Evolutionary conservation across 2,329 filamentous ascomycete species (phyloP).

Genomic region (Teratosphaeria epicoccoides): DNA sequence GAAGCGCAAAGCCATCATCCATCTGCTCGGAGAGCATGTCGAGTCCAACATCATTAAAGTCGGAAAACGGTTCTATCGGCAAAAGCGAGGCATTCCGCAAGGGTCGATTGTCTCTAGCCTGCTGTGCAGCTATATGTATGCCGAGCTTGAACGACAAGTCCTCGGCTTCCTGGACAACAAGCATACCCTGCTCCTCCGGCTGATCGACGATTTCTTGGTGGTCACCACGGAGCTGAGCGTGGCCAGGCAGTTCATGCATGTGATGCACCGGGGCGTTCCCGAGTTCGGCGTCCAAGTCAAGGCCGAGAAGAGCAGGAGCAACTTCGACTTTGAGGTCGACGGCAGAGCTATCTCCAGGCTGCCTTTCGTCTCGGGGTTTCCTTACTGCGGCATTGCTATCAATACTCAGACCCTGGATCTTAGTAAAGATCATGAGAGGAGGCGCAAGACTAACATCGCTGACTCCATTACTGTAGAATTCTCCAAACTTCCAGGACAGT

Average conservation of each 20-base stretch:
- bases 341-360: slow-evolving; percentile 41
- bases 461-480: slow-evolving; percentile 73
- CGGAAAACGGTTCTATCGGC: slow-evolving; percentile 77
- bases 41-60: slow-evolving; percentile 75
- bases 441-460: slow-evolving; percentile 43
- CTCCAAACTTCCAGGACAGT: slow-evolving; percentile 59
- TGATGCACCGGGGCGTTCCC: slow-evolving; percentile 69
- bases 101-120: slow-evolving; percentile 79
- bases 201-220: slow-evolving; percentile 89
- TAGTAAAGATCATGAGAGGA: slow-evolving; percentile 52
- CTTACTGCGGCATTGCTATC: slow-evolving; percentile 78
- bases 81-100: slow-evolving; percentile 83
- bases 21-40: slow-evolving; percentile 71
- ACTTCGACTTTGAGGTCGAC: slow-evolving; percentile 59
- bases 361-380: slow-evolving; percentile 48
- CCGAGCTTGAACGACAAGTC: slow-evolving; percentile 62
- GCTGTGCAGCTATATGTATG: slow-evolving; percentile 94
- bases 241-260: slow-evolving; percentile 60
- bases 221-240: slow-evolving; percentile 61
- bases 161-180: slow-evolving; percentile 53
- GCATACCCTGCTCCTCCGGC: slow-evolving; percentile 58
- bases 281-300: slow-evolving; percentile 74
- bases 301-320: slow-evolving; percentile 67
- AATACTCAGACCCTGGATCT: slow-evolving; percentile 66
- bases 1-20: slow-evolving; percentile 50